phyloP scores from a whole-genome alignment of 306 rosid species.

The Geum urbanum region DNA sequence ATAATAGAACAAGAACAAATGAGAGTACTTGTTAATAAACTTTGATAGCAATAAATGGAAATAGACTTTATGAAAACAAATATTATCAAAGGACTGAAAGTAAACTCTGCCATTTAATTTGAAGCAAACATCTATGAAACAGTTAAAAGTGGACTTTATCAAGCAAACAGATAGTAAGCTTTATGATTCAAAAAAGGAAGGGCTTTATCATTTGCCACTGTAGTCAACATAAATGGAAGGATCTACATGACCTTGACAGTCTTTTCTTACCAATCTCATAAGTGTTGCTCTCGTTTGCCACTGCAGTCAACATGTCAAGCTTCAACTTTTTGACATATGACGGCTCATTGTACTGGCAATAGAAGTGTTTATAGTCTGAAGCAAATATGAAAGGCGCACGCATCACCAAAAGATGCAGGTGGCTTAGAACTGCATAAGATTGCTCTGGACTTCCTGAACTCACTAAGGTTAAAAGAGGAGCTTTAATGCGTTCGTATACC shows the following conservation, averaged over 20 bases:
- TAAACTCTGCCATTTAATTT: neutral
- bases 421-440: conserved; percentile 94
- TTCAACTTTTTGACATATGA: conserved; percentile 95
- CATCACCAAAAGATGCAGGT: conserved; percentile 95
- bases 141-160: neutral
- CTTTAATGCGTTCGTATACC: conserved; percentile 99
- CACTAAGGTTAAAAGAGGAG: conserved; percentile 94
- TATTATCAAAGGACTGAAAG: neutral
- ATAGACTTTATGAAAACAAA: neutral
- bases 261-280: conserved; percentile 77
- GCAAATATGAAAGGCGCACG: conserved; percentile 98
- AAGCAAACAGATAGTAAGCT: neutral
- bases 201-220: too few species aligned
- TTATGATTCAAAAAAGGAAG: neutral
- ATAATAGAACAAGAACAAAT: neutral
- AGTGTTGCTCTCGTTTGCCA: conserved; percentile 97
- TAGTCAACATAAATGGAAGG: neutral
- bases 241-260: conserved; percentile 10
- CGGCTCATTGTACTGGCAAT: conserved; percentile 99
- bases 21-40: neutral
- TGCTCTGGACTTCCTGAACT: conserved; percentile 99
- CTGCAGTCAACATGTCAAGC: conserved; percentile 99
- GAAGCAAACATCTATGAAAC: neutral
- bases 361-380: conserved; percentile 90
- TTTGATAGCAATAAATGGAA: neutral